Evolutionary conservation across 352 stramenopile genomes (phyloP).

Genomic region (Phytophthora foliorum): DNA sequence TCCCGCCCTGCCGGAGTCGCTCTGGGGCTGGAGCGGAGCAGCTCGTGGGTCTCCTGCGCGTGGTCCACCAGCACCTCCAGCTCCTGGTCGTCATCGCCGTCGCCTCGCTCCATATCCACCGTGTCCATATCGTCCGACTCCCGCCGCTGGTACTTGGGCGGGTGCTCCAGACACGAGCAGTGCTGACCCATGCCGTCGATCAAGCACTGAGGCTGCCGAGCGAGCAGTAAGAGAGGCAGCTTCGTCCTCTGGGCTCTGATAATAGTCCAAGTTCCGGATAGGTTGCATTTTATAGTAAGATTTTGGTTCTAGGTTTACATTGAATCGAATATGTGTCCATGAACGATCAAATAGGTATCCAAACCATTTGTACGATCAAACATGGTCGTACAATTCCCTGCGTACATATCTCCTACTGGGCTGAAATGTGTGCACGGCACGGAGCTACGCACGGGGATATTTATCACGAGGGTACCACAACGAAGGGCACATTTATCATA

Average conservation of each 20-base stretch:
- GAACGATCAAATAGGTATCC: too few species aligned
- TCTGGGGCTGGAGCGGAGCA: conserved; percentile 45
- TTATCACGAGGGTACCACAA: too few species aligned
- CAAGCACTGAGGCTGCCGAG: conserved; percentile 11
- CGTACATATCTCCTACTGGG: too few species aligned
- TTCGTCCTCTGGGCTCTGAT: conserved; percentile 13
- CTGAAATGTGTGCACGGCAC: too few species aligned
- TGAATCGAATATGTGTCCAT: too few species aligned
- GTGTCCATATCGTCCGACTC: conserved; percentile 60
- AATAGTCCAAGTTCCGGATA: background rate
- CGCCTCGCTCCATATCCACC: conserved; percentile 43
- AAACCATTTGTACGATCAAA: too few species aligned
- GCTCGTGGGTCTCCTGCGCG: conserved; percentile 45
- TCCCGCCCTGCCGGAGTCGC: conserved; percentile 15
- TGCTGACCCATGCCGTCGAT: conserved; percentile 66
- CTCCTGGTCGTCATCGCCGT: conserved; percentile 35
- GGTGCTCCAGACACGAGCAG: conserved; percentile 82
- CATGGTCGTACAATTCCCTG: too few species aligned
- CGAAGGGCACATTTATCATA: too few species aligned
- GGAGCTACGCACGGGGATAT: too few species aligned
- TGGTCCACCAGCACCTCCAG: conserved; percentile 37
- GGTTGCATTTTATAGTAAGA: too few species aligned
- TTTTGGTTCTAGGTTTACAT: too few species aligned
- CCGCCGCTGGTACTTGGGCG: conserved; percentile 65
- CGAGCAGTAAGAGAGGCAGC: background rate